Conservation (phyloP, 164 flowering plant genomes). For the Annona cherimola region DNA sequence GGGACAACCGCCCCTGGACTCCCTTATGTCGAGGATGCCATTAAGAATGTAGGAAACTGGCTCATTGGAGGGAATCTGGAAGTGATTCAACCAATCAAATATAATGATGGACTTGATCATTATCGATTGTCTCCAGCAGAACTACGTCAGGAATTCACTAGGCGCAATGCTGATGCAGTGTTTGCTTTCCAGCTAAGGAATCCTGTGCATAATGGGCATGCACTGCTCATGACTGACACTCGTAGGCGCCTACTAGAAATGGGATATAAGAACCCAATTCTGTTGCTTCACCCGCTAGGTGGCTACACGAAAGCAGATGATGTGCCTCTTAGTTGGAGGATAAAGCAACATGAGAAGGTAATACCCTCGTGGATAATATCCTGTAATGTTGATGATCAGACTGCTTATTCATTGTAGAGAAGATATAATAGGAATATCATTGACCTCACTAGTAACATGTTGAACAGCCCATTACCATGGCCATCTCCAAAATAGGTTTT, state of each 20-base stretch:
- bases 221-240: conserved; percentile 91
- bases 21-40: conserved; percentile 72
- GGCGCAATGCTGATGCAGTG: conserved; percentile 81
- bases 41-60: conserved; percentile 72
- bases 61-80: conserved; percentile 82
- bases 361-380: neutral
- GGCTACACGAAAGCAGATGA: conserved; percentile 97
- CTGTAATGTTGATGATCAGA: neutral
- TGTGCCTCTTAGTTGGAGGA: conserved; percentile 89
- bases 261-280: conserved; percentile 93
- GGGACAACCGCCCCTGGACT: conserved; percentile 81
- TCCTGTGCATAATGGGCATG: conserved; percentile 98
- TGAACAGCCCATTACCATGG: neutral
- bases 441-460: neutral
- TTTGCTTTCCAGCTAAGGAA: conserved; percentile 91
- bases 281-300: conserved; percentile 92
- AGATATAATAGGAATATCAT: neutral
- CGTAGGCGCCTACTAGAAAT: conserved; percentile 82
- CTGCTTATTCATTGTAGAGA: neutral
- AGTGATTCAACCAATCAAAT: conserved; percentile 71
- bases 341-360: conserved; percentile 97
- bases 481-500: neutral
- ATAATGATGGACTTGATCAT: conserved; percentile 81
- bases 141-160: conserved; percentile 64
- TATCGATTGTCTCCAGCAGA: conserved; percentile 74